phyloP scores from a whole-genome alignment of 148 eudicot genomes.

The Camellia japonica region DNA sequence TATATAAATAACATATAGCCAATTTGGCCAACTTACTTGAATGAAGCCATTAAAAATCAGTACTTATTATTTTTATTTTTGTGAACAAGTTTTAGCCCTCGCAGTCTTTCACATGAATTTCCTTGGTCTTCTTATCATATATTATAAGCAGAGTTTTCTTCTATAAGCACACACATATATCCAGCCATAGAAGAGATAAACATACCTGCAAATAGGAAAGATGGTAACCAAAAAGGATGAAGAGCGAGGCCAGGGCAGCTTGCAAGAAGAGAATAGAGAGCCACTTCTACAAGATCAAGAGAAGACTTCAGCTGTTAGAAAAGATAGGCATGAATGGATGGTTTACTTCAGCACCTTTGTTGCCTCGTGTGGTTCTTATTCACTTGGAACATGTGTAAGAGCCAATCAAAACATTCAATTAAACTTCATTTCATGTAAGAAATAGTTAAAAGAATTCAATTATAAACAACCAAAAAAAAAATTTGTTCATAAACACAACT shows the following conservation, averaged over 20 bases:
- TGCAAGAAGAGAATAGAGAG: slow-evolving; percentile 28
- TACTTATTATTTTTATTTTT: too few species aligned
- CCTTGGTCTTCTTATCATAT: background rate
- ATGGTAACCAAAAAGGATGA: slow-evolving; percentile 39
- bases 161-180: background rate
- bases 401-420: background rate
- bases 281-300: slow-evolving; percentile 33
- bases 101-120: background rate
- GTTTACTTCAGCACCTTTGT: slow-evolving; percentile 78
- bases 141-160: background rate
- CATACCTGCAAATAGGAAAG: slow-evolving; percentile 5
- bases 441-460: background rate
- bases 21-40: background rate
- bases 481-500: background rate
- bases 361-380: slow-evolving; percentile 93
- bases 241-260: slow-evolving; percentile 31
- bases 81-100: background rate
- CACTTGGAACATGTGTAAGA: slow-evolving; percentile 85
- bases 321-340: slow-evolving; percentile 59
- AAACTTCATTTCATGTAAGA: background rate
- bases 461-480: too few species aligned
- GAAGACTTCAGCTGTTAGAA: slow-evolving; percentile 11
- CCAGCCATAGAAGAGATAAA: background rate
- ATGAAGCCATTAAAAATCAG: too few species aligned
- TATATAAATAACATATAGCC: background rate